A percentile compares a stretch with the other conserved stretches of the same genome.
phyloP scores from a whole-genome alignment of 176 grass and related monocot species.

The Coix lacrymajobi region DNA sequence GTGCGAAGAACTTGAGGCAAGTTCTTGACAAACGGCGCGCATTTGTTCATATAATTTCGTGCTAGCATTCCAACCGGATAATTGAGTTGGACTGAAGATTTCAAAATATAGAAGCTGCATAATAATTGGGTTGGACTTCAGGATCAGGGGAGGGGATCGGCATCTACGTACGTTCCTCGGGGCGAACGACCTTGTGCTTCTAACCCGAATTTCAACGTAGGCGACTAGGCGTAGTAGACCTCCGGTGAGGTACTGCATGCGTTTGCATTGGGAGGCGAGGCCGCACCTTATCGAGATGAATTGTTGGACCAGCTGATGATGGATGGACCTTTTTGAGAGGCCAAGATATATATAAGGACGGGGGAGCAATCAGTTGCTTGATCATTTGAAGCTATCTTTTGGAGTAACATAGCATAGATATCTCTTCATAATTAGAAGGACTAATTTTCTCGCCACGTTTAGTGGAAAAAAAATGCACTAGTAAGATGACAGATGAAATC shows the following conservation, averaged over 20 bases:
- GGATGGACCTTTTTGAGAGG: constrained; percentile 6
- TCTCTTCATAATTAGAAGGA: neutral
- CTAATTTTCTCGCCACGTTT: neutral
- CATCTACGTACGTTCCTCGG: constrained; percentile 6
- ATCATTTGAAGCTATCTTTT: neutral
- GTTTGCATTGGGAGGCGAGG: constrained; percentile 30
- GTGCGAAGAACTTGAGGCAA: neutral
- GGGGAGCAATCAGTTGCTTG: constrained; percentile 10
- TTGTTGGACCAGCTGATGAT: constrained; percentile 16
- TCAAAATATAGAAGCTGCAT: neutral
- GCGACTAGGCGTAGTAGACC: constrained; percentile 20
- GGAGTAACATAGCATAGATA: constrained; percentile 21
- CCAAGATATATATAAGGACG: neutral
- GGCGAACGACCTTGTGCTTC: constrained; percentile 27
- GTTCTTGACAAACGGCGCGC: neutral
- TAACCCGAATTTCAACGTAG: constrained; percentile 19
- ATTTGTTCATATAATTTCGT: neutral
- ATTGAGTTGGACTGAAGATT: constrained; percentile 13
- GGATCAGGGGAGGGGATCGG: too few species aligned
- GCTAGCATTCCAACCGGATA: too few species aligned
- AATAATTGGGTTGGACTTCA: constrained; percentile 14
- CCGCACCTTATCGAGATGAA: constrained; percentile 21
- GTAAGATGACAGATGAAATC: constrained; percentile 15
- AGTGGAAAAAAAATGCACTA: neutral
- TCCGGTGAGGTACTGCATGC: neutral